Conservation (phyloP, 106 monocot species). For the Alisma plantagoaquatica region DNA sequence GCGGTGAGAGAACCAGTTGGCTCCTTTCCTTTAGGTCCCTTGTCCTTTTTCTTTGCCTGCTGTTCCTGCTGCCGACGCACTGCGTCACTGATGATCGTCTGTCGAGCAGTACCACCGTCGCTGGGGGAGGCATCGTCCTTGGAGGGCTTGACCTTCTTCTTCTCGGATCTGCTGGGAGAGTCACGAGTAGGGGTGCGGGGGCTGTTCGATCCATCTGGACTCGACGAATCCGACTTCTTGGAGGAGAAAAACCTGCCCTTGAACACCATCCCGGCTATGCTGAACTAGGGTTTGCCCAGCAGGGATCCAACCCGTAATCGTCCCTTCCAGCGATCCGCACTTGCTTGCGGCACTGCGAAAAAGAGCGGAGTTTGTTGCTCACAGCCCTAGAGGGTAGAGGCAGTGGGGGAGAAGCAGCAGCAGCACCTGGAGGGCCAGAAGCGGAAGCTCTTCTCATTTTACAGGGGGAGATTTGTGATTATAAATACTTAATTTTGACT, state of each 20-base stretch:
- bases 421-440: too few relatives aligned
- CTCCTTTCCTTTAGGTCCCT: constrained; percentile 38
- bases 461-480: too few relatives aligned
- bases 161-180: constrained; percentile 48
- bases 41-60: constrained; percentile 15
- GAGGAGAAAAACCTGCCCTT: constrained; percentile 82
- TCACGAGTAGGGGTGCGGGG: constrained; percentile 39
- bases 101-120: too few relatives aligned
- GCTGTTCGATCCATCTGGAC: constrained; percentile 59
- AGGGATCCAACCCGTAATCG: too few relatives aligned
- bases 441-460: too few relatives aligned
- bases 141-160: constrained; percentile 41
- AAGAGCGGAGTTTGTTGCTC: too few relatives aligned
- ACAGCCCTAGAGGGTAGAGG: too few relatives aligned
- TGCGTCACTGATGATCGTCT: too few relatives aligned
- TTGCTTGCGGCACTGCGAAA: too few relatives aligned
- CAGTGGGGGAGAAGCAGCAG: too few relatives aligned
- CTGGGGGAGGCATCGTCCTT: constrained; percentile 23
- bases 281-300: not conserved
- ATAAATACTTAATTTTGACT: too few relatives aligned
- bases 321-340: too few relatives aligned
- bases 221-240: constrained; percentile 33
- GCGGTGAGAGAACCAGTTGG: constrained; percentile 8
- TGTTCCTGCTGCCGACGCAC: constrained; percentile 18
- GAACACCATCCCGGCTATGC: constrained; percentile 46